Base-by-base conservation (phyloP, 164 flowering plant genomes). In the Stephania japonica region DNA sequence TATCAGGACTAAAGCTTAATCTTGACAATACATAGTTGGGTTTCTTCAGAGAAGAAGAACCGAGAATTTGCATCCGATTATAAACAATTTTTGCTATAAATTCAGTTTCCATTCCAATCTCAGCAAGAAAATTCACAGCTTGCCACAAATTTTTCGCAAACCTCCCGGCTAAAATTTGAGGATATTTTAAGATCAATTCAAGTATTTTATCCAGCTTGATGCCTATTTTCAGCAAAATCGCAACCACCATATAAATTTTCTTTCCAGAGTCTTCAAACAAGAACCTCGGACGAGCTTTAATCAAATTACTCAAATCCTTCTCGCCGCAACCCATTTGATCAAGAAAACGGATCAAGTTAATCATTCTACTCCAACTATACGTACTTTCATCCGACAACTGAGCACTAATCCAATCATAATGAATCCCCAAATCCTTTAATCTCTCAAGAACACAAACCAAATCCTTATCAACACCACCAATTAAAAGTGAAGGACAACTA, bases 191-290 rank as follows among this genome's bases (percentile, higher is more conserved):
- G 74, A 92, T 76, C 70, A 87, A 23, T 0, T 69, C 24, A 43
- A 42, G 6, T 26, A 88, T 75, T 71, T 79, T 83, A 19, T 76
- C 69, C 81, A 76, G 73, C 44, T 74, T 65, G 42, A 88, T 73
- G 19, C 94, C 92, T 65, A 88, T 65, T 68, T 88, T 90, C 6
- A 87, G 73, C 32, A 88, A 77, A 24, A 71, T 68, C 14, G 86
- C 81, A 78, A 84, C 79, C 70, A 87, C 56, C 18, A 80, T 71
- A 79, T 81, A 85, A 6, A 87, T 67, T 59, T 76, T 79, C 72
- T 84, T 86, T 74, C 92, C 91, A 16, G 88, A 86, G 65, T 83
- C 87, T 71, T 86, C 87, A 38, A 89, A 80, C 66, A 90, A 75
- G 41, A 89, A 70, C 27, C 72, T 73, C 38, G 88, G 86, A 77